These are phyloP conservation scores for Euptelea pleiosperma DNA, from an alignment of 164 flowering plant species.

Conservation along the genomic window DNA sequence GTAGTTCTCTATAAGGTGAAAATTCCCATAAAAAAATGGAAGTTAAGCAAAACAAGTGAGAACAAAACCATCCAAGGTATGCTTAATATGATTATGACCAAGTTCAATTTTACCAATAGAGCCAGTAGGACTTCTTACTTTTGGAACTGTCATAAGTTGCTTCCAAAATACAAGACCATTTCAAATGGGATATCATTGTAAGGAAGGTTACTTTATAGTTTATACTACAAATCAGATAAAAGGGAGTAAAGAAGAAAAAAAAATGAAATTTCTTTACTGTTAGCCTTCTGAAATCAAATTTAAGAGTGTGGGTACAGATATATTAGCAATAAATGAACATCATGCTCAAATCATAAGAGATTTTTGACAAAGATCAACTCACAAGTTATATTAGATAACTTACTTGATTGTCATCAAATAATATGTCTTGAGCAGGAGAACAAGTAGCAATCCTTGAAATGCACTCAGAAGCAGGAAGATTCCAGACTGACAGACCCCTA, in stretches of 20 bases:
- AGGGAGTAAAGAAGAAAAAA: no score
- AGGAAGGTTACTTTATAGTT: no score
- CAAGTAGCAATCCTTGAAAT: conserved; percentile 44
- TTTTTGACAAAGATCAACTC: neutral
- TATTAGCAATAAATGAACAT: neutral
- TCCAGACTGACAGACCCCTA: conserved; percentile 71
- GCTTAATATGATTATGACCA: neutral
- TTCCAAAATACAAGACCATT: no score
- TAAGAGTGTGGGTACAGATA: neutral
- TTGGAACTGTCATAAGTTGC: no score
- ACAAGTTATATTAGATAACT: conserved; percentile 19
- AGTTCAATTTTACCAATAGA: no score
- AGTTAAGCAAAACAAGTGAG: neutral
- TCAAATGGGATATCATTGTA: no score
- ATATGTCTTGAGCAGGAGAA: conserved; percentile 61
- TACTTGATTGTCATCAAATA: conserved; percentile 79
- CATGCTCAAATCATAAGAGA: neutral
- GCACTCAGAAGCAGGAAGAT: conserved; percentile 71
- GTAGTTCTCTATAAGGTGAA: no score
- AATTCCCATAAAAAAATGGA: no score
- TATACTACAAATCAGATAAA: no score
- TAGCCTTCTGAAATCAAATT: no score
- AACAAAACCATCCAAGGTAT: neutral
- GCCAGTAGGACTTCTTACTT: no score
- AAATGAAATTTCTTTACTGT: no score